These are phyloP conservation scores for Apophysomyces trapeziformis DNA, from an alignment of 371 early-diverging fungal genomes.

Conservation along the genomic window DNA sequence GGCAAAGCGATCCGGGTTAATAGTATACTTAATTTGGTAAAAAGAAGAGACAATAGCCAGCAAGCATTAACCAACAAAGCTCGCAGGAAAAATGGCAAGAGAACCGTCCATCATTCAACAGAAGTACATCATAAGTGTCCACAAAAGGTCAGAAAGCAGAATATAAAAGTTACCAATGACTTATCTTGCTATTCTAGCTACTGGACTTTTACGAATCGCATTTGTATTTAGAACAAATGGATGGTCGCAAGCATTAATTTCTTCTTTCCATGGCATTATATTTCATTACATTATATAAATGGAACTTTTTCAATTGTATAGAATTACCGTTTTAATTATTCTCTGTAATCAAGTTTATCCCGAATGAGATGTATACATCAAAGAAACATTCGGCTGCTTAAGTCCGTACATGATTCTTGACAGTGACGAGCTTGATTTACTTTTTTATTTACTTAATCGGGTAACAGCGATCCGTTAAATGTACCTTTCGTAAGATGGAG, in stretches of 20 bases:
- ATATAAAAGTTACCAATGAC: too few species aligned
- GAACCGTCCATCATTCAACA: constrained; percentile 4
- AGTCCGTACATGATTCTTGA: too few species aligned
- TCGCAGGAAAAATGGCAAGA: neutral
- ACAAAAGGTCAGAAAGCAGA: neutral
- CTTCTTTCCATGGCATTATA: too few species aligned
- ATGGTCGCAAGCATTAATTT: neutral
- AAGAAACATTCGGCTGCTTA: too few species aligned
- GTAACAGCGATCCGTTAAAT: constrained; percentile 1
- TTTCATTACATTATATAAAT: too few species aligned
- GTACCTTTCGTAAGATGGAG: constrained; percentile 30
- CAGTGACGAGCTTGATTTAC: too few species aligned
- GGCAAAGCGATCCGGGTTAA: constrained; percentile 2
- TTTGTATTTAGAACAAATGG: neutral
- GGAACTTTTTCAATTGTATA: too few species aligned
- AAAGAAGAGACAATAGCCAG: neutral
- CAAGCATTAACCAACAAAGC: neutral
- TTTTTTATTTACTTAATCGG: too few species aligned
- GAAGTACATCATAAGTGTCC: constrained; percentile 1
- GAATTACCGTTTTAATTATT: too few species aligned
- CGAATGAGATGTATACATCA: too few species aligned
- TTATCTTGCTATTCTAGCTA: neutral
- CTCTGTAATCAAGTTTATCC: too few species aligned
- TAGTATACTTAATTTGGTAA: neutral
- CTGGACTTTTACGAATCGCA: constrained; percentile 7